Evolutionary conservation across 2,329 filamentous ascomycete genomes (phyloP), one percentile per base, ranked within the genome.

Genomic region (Fusarium goolgardi): DNA sequence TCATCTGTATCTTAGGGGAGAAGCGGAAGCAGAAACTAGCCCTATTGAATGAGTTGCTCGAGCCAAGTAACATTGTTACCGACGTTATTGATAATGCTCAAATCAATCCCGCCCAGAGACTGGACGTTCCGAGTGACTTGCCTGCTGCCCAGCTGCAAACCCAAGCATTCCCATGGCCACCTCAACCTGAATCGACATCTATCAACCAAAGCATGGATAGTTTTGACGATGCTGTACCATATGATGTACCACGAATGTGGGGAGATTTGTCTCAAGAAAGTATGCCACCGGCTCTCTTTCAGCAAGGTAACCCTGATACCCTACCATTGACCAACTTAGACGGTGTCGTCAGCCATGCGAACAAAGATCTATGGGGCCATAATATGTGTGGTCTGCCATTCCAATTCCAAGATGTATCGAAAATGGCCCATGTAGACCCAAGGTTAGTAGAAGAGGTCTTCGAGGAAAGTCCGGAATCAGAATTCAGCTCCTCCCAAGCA

Each of bases 11-110:
- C n/a, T 11, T 39, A 82, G 81, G 81, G 39, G 79, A 81, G 65
- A 81, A 81, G 65, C 75, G 80, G 41, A 82, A 80, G 65, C 79
- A 82, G 68, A 82, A 79, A 65, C 73, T 82, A 35, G 80, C 78
- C 12, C 69, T 82, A 2, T 68, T 82, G 25, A 75, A 80, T 49
- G 75, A 80, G 37, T 70, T 82, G 21, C 69, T 82, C 9, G 76
- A 77, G 4, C 69, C 71, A 16, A 66, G 66, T n/a, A 58, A 32
- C 21, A 21, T 55, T 11, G 29, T 59, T 45, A 13, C 54, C 31
- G 49, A 45, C 51, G 29, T 50, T 18, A 18, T 20, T 7, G 49
- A 40, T 1, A 46, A 40, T 32, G 11, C 21, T 29, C 35, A 61
- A 25, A 16, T 55, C 4, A n/a, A 45, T 21, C 15, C 15, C 18